Conservation (phyloP, 1,284 basidiomycete species). For the Kwoniella shivajii region DNA sequence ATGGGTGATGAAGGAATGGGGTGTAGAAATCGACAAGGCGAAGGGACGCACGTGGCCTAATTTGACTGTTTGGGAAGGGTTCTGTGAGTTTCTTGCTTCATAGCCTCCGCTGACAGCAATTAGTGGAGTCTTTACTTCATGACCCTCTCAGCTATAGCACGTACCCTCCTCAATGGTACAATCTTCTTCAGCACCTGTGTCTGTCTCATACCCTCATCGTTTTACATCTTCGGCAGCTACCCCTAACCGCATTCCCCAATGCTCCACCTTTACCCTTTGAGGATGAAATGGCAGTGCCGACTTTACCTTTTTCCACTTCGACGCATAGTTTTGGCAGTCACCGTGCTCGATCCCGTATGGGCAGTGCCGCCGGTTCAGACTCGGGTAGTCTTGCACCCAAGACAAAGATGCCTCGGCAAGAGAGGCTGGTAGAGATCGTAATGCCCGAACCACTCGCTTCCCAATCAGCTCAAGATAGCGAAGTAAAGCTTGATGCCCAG, state of each 20-base stretch:
- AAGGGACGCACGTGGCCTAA: slow-evolving; percentile 50
- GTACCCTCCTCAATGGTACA: slow-evolving; percentile 49
- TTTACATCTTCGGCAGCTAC: slow-evolving; percentile 48
- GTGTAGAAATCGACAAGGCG: slow-evolving; percentile 35
- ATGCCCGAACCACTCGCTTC: slow-evolving; percentile 52
- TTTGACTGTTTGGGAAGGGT: slow-evolving; percentile 54
- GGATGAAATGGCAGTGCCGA: slow-evolving; percentile 37
- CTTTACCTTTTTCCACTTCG: slow-evolving; percentile 37
- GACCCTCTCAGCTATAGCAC: slow-evolving; percentile 50
- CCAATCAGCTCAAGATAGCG: slow-evolving; percentile 13
- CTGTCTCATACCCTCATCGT: slow-evolving; percentile 53
- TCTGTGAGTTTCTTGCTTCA: slow-evolving; percentile 40
- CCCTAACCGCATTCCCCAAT: slow-evolving; percentile 41
- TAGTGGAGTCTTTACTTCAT: slow-evolving; percentile 52
- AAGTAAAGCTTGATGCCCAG: neutral
- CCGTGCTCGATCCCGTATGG: slow-evolving; percentile 31
- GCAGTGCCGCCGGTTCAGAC: slow-evolving; percentile 38
- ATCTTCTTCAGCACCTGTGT: slow-evolving; percentile 49
- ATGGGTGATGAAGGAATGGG: slow-evolving; percentile 53
- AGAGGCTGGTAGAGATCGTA: slow-evolving; percentile 51
- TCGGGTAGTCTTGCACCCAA: slow-evolving; percentile 23
- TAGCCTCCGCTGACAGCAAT: neutral
- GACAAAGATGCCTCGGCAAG: slow-evolving; percentile 39
- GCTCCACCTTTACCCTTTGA: slow-evolving; percentile 50
- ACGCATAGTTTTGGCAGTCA: slow-evolving; percentile 28